Percentiles rank a stretch among this genome's conserved stretches.
Evolutionary conservation across 805 yeast genomes (phyloP).

Genomic region (Ogataea philodendri): DNA sequence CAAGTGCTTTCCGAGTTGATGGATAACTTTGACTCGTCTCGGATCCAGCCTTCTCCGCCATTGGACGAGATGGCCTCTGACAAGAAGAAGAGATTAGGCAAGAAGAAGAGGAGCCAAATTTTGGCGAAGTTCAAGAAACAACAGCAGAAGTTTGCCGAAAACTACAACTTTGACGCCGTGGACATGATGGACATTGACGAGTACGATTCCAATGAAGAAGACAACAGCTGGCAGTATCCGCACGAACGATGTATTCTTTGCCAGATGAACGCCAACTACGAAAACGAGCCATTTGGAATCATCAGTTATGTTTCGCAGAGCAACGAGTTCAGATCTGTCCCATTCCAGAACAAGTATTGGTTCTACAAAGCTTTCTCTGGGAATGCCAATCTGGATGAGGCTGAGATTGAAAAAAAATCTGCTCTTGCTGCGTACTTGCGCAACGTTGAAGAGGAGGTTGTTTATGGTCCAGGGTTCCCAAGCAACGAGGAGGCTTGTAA

Average conservation of each 20-base stretch:
- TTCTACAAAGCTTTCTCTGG: conserved; percentile 60
- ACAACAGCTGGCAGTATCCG: conserved; percentile 65
- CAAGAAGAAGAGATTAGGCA: conserved; percentile 65
- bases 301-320: conserved; percentile 59
- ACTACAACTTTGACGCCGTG: conserved; percentile 34
- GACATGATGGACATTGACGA: conserved; percentile 43
- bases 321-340: conserved; percentile 61
- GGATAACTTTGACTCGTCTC: conserved; percentile 31
- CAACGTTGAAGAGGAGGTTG: conserved; percentile 37
- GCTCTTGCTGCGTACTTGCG: conserved; percentile 39
- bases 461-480: conserved; percentile 75
- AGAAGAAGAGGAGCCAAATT: conserved; percentile 64
- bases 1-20: conserved; percentile 37
- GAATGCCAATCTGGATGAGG: conserved; percentile 38
- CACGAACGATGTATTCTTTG: conserved; percentile 77
- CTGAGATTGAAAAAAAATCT: conserved; percentile 10
- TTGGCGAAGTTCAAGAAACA: conserved; percentile 78
- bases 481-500: conserved; percentile 32
- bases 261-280: conserved; percentile 62
- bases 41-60: conserved; percentile 11
- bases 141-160: conserved; percentile 70
- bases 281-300: conserved; percentile 72
- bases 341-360: conserved; percentile 65
- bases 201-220: conserved; percentile 34
- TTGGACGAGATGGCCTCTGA: conserved; percentile 43